Evolutionary conservation across 768 basidiomycete species (phyloP), one percentile per base, ranked within the genome.

Genomic region (Russula dissimulans): DNA sequence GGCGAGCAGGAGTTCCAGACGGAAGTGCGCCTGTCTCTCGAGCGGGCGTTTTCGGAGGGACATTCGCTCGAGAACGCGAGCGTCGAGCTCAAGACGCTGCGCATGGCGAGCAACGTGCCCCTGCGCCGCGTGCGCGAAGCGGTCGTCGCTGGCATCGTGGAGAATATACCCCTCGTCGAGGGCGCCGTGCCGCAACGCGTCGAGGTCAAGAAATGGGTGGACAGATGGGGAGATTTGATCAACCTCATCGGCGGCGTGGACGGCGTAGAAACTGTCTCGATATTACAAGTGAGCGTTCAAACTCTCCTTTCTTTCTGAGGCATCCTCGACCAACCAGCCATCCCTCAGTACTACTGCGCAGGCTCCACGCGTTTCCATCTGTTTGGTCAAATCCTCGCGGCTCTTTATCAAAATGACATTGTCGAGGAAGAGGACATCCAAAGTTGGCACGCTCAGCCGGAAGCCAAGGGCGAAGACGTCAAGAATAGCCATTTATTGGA

Each of bases 91-190:
- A 93, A 95, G 75, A 97, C 95, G 46, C 81, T 99, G 47, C 89
- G 95, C 51, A 95, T 98, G 91, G 92, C 93, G 39, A 90, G 87
- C 68, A 98, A 97, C 67, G 95, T 97, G 31, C 82, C 90, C 11
- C 79, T 97, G 18, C 81, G 80, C n/a, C 79, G 84, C 53, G 94
- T 97, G 15, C 80, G 89, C 54, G 88, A 94, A 71, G 89, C 88
- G 15, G 91, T 97, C n/a, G 78, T 97, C 41, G 79, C 79, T n/a
- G 89, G 84, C 42, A 79, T 98, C 59, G 84, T 95, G 57, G 83
- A 84, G 60, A 80, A 81, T 60, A 85, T 94, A 48, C 76, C 75
- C 51, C 73, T 91, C 44, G 77, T 84, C 1, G 80, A 81, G 3
- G 81, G 81, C 36, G 76, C 79, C 0, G 71, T 70, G 3, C 76